Conservation (phyloP, 106 monocot genomes). For the Platanthera zijinensis region DNA sequence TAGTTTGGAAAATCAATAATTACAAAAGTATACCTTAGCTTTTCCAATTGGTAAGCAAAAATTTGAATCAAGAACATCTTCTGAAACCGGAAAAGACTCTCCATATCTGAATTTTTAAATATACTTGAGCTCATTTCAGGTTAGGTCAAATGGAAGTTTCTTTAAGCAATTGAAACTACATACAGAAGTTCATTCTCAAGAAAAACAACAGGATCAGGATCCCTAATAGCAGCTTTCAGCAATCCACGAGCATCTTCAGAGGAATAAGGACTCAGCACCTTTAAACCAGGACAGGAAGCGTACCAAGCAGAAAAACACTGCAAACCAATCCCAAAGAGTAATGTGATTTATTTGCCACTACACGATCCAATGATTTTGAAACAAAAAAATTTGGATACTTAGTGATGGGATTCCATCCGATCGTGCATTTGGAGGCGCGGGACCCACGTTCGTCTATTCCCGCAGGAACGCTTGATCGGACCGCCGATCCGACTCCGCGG, state of each 20-base stretch:
- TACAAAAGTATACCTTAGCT: conserved; percentile 55
- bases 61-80: conserved; percentile 88
- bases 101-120: conserved; percentile 54
- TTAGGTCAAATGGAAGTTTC: not conserved
- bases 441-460: too few species aligned
- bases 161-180: conserved; percentile 7
- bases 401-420: too few species aligned
- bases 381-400: not conserved
- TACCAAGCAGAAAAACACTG: conserved; percentile 99
- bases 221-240: conserved; percentile 91
- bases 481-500: too few species aligned
- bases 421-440: too few species aligned
- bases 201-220: conserved; percentile 96
- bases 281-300: conserved; percentile 74
- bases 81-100: conserved; percentile 90
- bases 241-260: conserved; percentile 93
- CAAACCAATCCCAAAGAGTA: conserved; percentile 9
- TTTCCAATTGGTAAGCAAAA: conserved; percentile 97
- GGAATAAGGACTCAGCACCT: conserved; percentile 80
- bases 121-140: not conserved
- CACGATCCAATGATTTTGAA: not conserved
- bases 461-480: too few species aligned
- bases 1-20: not conserved
- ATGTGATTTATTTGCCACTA: not conserved
- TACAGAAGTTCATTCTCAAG: conserved; percentile 94